Evolutionary conservation across 164 flowering plant species (phyloP).

Genomic region (Magnolia sinica): DNA sequence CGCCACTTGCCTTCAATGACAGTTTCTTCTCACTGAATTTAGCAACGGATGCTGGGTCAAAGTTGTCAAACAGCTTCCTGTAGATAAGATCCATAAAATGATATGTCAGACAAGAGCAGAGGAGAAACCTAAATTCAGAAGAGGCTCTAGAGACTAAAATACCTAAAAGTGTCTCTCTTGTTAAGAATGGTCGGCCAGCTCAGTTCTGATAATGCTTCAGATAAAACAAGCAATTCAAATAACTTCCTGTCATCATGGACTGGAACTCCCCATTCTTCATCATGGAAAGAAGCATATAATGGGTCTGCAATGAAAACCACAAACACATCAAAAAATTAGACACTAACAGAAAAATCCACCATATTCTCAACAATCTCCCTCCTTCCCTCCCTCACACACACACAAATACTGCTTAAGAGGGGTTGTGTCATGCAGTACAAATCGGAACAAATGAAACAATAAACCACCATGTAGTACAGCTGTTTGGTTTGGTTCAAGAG

Average conservation of each 20-base stretch:
- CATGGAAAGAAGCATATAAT: slow-evolving; percentile 64
- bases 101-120: no score
- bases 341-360: neutral
- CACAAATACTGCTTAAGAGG: neutral
- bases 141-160: neutral
- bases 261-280: slow-evolving; percentile 91
- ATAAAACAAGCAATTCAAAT: slow-evolving; percentile 69
- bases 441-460: neutral
- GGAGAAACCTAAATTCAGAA: neutral
- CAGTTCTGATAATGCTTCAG: slow-evolving; percentile 75
- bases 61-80: slow-evolving; percentile 75
- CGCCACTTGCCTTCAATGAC: slow-evolving; percentile 36
- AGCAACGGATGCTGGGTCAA: slow-evolving; percentile 52
- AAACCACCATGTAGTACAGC: neutral
- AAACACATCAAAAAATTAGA: neutral
- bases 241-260: slow-evolving; percentile 70
- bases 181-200: slow-evolving; percentile 71
- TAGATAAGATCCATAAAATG: slow-evolving; percentile 3
- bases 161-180: slow-evolving; percentile 68
- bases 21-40: slow-evolving; percentile 58
- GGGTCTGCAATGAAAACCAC: slow-evolving; percentile 44
- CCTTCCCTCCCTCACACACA: neutral
- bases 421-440: neutral
- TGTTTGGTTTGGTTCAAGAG: neutral
- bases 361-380: neutral